A percentile compares a stretch with the other conserved stretches of the same genome.
These are phyloP conservation scores for Rubus parviflorus DNA, from an alignment of 306 rosid species.

Conservation along the genomic window DNA sequence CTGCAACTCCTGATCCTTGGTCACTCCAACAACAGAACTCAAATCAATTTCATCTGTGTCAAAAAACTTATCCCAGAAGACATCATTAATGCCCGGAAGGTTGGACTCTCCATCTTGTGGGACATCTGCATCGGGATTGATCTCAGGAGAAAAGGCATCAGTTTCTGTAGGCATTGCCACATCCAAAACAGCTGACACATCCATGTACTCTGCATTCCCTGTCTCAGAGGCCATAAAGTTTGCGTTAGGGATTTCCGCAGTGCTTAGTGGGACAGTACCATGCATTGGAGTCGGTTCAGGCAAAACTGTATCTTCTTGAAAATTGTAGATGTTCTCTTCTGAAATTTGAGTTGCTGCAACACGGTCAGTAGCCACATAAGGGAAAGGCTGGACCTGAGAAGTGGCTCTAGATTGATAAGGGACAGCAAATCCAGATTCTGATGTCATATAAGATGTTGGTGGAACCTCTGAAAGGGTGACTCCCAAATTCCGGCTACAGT, in stretches of 20 bases:
- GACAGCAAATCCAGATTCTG: conserved; percentile 32
- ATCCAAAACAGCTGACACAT: conserved; percentile 51
- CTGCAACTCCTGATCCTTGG: conserved; percentile 41
- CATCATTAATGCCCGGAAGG: conserved; percentile 64
- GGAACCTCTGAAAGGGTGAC: conserved; percentile 51
- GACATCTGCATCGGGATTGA: conserved; percentile 22
- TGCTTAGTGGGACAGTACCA: conserved; percentile 38
- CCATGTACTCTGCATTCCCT: conserved; percentile 36
- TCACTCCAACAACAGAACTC: conserved; percentile 40
- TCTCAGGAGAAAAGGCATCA: conserved; percentile 40
- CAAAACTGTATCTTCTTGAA: conserved; percentile 34
- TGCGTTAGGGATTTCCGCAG: conserved; percentile 30
- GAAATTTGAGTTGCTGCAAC: conserved; percentile 35
- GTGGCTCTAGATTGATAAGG: conserved; percentile 30
- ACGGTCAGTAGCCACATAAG: conserved; percentile 28
- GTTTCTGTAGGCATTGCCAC: conserved; percentile 36
- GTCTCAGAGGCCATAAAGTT: conserved; percentile 37
- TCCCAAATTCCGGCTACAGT: conserved; percentile 41
- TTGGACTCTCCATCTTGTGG: conserved; percentile 40
- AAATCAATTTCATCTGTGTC: conserved; percentile 49
- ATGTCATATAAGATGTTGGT: conserved; percentile 32
- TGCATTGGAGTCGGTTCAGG: conserved; percentile 41
- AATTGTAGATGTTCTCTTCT: conserved; percentile 25
- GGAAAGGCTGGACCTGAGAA: conserved; percentile 44
- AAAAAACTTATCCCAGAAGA: conserved; percentile 68